Percentiles rank a stretch among this genome's conserved stretches.
These are phyloP conservation scores for Pichia terricola DNA, from an alignment of 1,139 yeast genomes.

Conservation along the genomic window DNA sequence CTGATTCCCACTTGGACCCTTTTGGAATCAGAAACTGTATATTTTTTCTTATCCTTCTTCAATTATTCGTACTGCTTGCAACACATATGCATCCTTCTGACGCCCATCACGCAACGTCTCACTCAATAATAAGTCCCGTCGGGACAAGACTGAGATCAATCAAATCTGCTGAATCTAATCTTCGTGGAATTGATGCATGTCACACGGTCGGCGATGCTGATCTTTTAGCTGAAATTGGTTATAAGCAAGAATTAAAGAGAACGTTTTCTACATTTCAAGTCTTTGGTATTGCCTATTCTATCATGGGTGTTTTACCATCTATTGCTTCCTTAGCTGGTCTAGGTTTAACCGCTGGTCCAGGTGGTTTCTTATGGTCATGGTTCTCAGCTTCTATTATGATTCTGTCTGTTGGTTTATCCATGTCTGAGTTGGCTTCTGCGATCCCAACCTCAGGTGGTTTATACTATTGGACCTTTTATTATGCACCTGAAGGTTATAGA, in stretches of 20 bases:
- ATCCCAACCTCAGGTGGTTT: conserved; percentile 69
- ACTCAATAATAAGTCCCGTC: conserved; percentile 10
- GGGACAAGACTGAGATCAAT: conserved; percentile 15
- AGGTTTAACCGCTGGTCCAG: conserved; percentile 42
- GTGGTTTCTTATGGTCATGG: conserved; percentile 63
- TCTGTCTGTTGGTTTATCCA: conserved; percentile 39
- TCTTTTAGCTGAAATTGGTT: conserved; percentile 39
- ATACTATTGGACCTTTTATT: conserved; percentile 47
- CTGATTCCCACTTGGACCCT: too few relatives aligned
- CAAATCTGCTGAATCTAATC: conserved; percentile 15
- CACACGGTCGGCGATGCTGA: conserved; percentile 29
- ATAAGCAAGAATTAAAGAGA: conserved; percentile 42
- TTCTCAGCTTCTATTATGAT: conserved; percentile 42
- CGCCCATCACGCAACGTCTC: conserved; percentile 5
- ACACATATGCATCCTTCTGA: background rate
- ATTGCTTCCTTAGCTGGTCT: conserved; percentile 32
- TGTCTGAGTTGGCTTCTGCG: conserved; percentile 55
- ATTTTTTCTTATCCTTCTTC: too few relatives aligned
- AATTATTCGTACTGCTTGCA: too few relatives aligned
- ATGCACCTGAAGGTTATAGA: conserved; percentile 39
- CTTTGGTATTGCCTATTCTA: conserved; percentile 44
- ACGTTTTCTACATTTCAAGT: conserved; percentile 40
- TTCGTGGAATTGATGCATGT: conserved; percentile 23
- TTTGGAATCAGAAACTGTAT: too few relatives aligned
- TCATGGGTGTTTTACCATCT: conserved; percentile 44